These are phyloP conservation scores for Perilla frutescens DNA, from an alignment of 257 asterid genomes.

Conservation along the genomic window DNA sequence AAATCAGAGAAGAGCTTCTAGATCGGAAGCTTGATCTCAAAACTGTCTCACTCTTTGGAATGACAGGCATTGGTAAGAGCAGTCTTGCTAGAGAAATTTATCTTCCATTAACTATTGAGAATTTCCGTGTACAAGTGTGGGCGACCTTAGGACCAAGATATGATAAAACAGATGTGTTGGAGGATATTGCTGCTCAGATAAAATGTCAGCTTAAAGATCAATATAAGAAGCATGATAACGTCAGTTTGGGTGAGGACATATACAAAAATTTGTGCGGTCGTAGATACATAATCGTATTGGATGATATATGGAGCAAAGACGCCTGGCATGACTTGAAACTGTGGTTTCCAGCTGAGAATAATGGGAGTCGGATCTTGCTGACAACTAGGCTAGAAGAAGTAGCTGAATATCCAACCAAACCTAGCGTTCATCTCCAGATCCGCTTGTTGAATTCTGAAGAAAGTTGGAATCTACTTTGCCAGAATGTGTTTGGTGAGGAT, in stretches of 20 bases:
- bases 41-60: neutral
- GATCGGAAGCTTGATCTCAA: no score
- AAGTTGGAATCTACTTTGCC: conserved; percentile 30
- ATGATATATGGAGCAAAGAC: neutral
- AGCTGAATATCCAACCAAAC: neutral
- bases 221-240: neutral
- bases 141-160: neutral
- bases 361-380: neutral
- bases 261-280: neutral
- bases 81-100: neutral
- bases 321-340: neutral
- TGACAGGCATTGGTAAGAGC: conserved; percentile 14
- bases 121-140: neutral
- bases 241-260: neutral
- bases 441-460: neutral
- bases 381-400: neutral
- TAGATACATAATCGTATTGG: neutral
- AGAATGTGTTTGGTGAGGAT: conserved; percentile 3
- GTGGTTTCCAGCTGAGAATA: neutral
- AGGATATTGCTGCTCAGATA: neutral
- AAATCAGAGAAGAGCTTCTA: neutral
- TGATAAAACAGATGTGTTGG: neutral
- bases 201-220: neutral
- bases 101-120: neutral
- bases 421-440: neutral